Evolutionary conservation across 495 filamentous ascomycete genomes (phyloP), one percentile per base, ranked within the genome.

Genomic region (Podospora bellae-mahoneyi): DNA sequence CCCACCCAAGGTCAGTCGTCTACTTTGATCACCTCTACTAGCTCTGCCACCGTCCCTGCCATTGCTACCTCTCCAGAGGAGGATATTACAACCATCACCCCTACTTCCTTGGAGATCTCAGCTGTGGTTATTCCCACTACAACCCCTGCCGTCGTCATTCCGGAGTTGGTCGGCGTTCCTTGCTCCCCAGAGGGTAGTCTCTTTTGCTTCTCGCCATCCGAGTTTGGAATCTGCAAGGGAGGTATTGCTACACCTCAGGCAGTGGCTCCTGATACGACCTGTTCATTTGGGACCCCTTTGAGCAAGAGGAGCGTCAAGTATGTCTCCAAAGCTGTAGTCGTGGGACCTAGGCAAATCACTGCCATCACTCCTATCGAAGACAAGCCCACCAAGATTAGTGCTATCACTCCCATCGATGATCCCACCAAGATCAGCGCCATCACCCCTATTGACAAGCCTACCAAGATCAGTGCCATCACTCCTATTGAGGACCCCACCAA

Each of bases 221-320:
- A 44, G 4, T 75, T 74, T 55, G 74, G 74, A 1, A 19, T 72
- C 27, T 75, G 74, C 16, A 68, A 63, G 6, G 53, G 69, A 54
- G 72, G 70, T 2, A 4, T 34, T 19, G 69, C 72, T 3, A 62
- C 74, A 16, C 30, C 62, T 1, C 68, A 72, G 48, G 5, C 32
- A 1, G 68, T 74, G 10, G 70, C 69, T 15, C 16, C 28, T 1
- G 74, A 72, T 6, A 75, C 72, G 20, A 71, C 53, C 0, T 75
- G 74, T 64, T 32, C 15, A 28, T 39, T 30, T 13, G 70, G 72
- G 23, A 19, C 5, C 30, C 28, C 30, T 16, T n/a, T 30, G 9
- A 30, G 13, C 15, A 44, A 62, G 30, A 70, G 55, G 23, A 62
- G 68, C 54, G 64, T 59, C 13, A 69, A 66, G 60, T 69, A 66